Percentiles rank a stretch among this genome's conserved stretches.
Evolutionary conservation across 495 filamentous ascomycete species (phyloP).

Genomic region (Trypethelium eluteriae): DNA sequence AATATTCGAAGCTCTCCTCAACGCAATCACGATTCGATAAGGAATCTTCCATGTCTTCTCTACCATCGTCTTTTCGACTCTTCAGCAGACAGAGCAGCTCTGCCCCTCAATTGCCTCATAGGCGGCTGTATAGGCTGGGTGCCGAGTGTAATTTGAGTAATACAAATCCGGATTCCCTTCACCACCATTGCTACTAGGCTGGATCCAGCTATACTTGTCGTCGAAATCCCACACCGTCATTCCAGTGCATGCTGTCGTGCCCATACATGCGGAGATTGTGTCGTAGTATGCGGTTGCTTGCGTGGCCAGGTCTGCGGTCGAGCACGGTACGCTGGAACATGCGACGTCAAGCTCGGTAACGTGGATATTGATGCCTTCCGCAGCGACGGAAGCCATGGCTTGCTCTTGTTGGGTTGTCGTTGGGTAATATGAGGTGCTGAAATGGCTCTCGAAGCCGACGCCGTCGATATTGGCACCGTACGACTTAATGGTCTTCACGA

Average conservation of each 20-base stretch:
- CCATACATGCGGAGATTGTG: conserved; percentile 51
- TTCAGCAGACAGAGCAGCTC: background rate
- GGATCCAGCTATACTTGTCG: conserved; percentile 40
- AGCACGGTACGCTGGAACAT: conserved; percentile 34
- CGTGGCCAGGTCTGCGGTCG: conserved; percentile 41
- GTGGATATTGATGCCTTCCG: conserved; percentile 47
- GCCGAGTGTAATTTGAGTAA: background rate
- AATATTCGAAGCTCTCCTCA: too few species aligned
- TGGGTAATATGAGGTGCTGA: conserved; percentile 51
- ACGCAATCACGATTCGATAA: too few species aligned
- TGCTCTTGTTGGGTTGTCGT: background rate
- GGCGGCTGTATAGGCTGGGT: background rate
- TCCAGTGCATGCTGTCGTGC: conserved; percentile 52
- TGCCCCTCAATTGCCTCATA: conserved; percentile 1
- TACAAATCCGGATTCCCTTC: conserved; percentile 3
- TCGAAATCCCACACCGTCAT: conserved; percentile 60
- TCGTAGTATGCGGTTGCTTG: conserved; percentile 53
- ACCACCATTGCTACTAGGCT: background rate
- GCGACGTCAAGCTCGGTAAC: conserved; percentile 39
- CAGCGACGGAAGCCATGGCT: conserved; percentile 5
- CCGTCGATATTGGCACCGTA: conserved; percentile 54
- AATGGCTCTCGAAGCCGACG: conserved; percentile 56
- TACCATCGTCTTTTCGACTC: too few species aligned
- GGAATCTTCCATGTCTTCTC: too few species aligned
- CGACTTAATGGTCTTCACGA: conserved; percentile 47